A percentile compares a stretch with the other conserved stretches of the same genome.
These are phyloP conservation scores for Exidia glandulosa DNA, from an alignment of 768 basidiomycete genomes.

Conservation along the genomic window DNA sequence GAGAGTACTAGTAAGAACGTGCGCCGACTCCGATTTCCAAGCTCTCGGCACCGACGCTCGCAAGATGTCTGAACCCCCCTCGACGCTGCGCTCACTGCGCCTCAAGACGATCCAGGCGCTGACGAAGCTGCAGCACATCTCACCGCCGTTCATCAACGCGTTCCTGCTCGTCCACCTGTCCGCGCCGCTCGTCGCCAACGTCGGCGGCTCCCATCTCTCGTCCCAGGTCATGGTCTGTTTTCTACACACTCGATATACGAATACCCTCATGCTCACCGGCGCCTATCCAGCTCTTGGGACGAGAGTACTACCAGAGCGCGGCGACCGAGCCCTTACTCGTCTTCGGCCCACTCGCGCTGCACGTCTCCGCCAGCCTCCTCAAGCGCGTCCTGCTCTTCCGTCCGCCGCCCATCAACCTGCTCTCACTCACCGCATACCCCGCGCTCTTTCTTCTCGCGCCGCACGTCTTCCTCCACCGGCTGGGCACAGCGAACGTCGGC, in stretches of 20 bases:
- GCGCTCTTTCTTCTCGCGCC: conserved; percentile 44
- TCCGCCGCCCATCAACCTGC: conserved; percentile 26
- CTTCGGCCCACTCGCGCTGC: conserved; percentile 53
- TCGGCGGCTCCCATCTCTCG: conserved; percentile 57
- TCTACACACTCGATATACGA: not conserved
- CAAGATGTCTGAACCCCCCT: not conserved
- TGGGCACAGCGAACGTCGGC: conserved; percentile 26
- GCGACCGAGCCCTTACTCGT: conserved; percentile 56
- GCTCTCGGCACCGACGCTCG: too few relatives aligned
- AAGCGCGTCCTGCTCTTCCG: conserved; percentile 42
- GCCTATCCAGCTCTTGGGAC: conserved; percentile 63
- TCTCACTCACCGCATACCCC: conserved; percentile 57
- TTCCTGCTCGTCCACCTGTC: conserved; percentile 74
- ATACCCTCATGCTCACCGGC: not conserved
- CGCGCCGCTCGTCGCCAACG: conserved; percentile 57
- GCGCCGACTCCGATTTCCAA: too few relatives aligned
- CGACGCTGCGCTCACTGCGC: not conserved
- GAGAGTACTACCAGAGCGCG: conserved; percentile 75
- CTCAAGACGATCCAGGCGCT: conserved; percentile 27
- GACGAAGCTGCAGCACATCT: conserved; percentile 51
- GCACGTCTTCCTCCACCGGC: conserved; percentile 60
- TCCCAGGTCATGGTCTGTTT: conserved; percentile 64
- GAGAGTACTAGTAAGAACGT: too few relatives aligned
- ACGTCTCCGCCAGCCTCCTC: conserved; percentile 44
- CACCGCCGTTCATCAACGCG: conserved; percentile 64